These are phyloP conservation scores for Cyberlindnera petersonii DNA, from an alignment of 805 yeast species.

Conservation along the genomic window DNA sequence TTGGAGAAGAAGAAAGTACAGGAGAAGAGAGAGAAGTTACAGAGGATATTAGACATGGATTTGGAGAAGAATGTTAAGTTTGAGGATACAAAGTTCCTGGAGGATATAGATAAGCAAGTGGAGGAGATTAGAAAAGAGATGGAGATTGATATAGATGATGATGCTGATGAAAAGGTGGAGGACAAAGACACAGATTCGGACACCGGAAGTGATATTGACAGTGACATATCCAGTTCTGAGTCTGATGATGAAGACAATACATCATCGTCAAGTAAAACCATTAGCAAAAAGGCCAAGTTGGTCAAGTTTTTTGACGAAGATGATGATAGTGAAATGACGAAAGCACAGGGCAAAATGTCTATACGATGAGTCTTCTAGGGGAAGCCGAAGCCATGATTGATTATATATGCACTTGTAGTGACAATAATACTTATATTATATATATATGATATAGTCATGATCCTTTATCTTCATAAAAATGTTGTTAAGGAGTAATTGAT, in stretches of 20 bases:
- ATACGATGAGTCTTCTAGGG: background rate
- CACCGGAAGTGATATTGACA: background rate
- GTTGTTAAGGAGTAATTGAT: too few species aligned
- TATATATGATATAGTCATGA: too few species aligned
- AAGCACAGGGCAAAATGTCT: conserved; percentile 3
- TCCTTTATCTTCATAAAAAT: too few species aligned
- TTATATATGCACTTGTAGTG: too few species aligned
- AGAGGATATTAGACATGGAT: conserved; percentile 31
- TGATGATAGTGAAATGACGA: background rate
- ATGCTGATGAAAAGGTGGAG: conserved; percentile 6
- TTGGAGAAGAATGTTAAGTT: conserved; percentile 29
- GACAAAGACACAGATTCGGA: background rate
- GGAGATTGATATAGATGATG: conserved; percentile 8
- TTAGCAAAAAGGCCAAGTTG: background rate
- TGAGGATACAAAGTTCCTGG: conserved; percentile 36
- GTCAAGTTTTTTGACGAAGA: conserved; percentile 2
- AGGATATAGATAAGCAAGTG: conserved; percentile 36
- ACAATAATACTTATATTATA: too few species aligned
- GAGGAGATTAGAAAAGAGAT: conserved; percentile 30
- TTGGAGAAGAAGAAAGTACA: conserved; percentile 21
- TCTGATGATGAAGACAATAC: background rate
- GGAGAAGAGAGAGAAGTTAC: conserved; percentile 35
- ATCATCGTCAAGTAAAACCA: background rate
- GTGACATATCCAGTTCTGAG: too few species aligned
- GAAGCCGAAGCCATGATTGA: background rate